A percentile compares a stretch with the other conserved stretches of the same genome.
These are phyloP conservation scores for Herpetomonas muscarum DNA, from an alignment of 208 protist species.

Conservation along the genomic window DNA sequence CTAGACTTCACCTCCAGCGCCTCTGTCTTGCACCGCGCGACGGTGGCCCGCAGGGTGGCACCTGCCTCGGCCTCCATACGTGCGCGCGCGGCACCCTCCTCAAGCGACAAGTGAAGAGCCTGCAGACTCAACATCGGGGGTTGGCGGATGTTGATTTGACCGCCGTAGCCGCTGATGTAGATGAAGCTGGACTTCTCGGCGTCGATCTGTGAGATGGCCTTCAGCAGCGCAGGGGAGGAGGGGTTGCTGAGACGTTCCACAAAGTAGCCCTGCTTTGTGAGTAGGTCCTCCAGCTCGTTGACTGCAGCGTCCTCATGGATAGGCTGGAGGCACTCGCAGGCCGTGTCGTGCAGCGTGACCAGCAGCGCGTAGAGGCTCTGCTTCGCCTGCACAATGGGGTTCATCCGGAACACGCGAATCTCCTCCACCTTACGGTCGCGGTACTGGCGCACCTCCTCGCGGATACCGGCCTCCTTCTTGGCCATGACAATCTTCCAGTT, in stretches of 20 bases:
- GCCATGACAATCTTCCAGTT: constrained; percentile 67
- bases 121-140: constrained; percentile 56
- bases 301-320: constrained; percentile 27
- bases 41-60: constrained; percentile 23
- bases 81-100: constrained; percentile 50
- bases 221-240: constrained; percentile 37
- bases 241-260: constrained; percentile 60
- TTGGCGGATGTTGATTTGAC: constrained; percentile 61
- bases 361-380: constrained; percentile 60
- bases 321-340: constrained; percentile 36
- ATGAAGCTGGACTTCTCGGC: constrained; percentile 66
- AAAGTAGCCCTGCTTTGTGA: constrained; percentile 71
- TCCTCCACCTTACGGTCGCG: constrained; percentile 75
- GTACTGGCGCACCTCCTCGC: constrained; percentile 34
- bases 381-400: constrained; percentile 65
- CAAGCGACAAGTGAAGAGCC: constrained; percentile 48
- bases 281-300: constrained; percentile 36
- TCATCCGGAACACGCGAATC: constrained; percentile 60
- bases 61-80: constrained; percentile 42
- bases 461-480: constrained; percentile 25
- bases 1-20: constrained; percentile 24
- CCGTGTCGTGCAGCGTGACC: constrained; percentile 56
- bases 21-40: constrained; percentile 29
- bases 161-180: constrained; percentile 85
- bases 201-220: constrained; percentile 52